These are phyloP conservation scores for Cronartium ribicola DNA, from an alignment of 1,284 basidiomycete species.

Conservation along the genomic window DNA sequence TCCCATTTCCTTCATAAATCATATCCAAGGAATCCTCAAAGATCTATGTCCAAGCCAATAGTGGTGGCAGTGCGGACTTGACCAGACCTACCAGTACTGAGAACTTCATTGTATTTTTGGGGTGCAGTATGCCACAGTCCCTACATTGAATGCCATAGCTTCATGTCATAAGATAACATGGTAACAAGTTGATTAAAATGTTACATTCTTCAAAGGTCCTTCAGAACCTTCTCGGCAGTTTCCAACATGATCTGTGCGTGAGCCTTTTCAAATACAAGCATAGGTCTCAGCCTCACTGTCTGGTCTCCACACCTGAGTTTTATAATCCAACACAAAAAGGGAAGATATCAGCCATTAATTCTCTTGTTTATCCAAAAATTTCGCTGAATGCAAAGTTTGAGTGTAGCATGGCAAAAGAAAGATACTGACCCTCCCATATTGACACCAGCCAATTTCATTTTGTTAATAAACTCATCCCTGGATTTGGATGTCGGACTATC, in stretches of 20 bases:
- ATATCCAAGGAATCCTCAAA: neutral
- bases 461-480: conserved; percentile 47
- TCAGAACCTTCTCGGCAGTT: conserved; percentile 45
- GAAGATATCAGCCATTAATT: neutral
- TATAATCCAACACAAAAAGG: neutral
- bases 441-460: conserved; percentile 48
- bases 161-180: too few relatives aligned
- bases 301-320: conserved; percentile 45
- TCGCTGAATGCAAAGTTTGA: neutral
- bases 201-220: conserved; percentile 42
- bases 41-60: too few relatives aligned
- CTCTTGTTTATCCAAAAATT: neutral
- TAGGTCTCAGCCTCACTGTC: conserved; percentile 49
- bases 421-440: conserved; percentile 46
- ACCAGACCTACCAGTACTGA: too few relatives aligned
- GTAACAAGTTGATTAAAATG: too few relatives aligned
- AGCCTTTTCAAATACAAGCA: conserved; percentile 49
- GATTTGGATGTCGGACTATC: conserved; percentile 44
- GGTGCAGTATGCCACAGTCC: too few relatives aligned
- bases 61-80: too few relatives aligned
- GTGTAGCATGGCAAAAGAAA: neutral
- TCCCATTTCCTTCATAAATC: too few relatives aligned
- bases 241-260: conserved; percentile 49
- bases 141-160: too few relatives aligned
- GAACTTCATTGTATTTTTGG: too few relatives aligned